Evolutionary conservation across 163 green algal genomes (phyloP).

Genomic region (Prototheca wickerhamii): DNA sequence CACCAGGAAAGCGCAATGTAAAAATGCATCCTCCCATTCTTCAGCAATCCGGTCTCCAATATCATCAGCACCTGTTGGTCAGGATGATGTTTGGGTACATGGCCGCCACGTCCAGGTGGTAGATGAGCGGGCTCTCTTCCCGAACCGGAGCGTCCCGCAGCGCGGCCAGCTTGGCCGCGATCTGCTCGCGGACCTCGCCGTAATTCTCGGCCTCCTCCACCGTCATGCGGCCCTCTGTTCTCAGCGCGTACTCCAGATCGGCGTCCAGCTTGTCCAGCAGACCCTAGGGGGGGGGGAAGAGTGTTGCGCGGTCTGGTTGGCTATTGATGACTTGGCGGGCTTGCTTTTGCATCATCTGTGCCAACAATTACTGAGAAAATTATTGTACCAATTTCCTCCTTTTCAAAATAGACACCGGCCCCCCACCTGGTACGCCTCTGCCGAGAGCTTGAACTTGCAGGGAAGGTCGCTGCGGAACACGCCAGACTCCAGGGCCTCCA

Average conservation of each 20-base stretch:
- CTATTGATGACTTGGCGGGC: neutral
- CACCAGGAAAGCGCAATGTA: no score
- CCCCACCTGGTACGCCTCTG: slow-evolving; percentile 68
- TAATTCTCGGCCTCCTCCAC: slow-evolving; percentile 72
- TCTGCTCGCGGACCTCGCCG: slow-evolving; percentile 46
- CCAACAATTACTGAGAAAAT: neutral
- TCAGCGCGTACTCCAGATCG: slow-evolving; percentile 83
- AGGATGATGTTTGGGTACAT: slow-evolving; percentile 99
- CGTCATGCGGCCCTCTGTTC: slow-evolving; percentile 67
- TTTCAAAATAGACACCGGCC: neutral
- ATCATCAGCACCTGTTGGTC: slow-evolving; percentile 68
- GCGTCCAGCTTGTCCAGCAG: slow-evolving; percentile 80
- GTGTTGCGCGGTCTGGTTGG: neutral
- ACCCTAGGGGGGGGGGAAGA: slow-evolving; percentile 25
- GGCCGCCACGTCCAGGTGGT: slow-evolving; percentile 96
- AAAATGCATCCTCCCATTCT: neutral
- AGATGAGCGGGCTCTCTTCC: slow-evolving; percentile 89
- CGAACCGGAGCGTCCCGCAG: slow-evolving; percentile 62
- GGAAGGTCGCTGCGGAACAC: slow-evolving; percentile 95
- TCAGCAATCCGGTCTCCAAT: neutral
- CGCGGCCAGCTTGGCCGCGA: slow-evolving; percentile 47
- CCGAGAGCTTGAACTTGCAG: slow-evolving; percentile 70
- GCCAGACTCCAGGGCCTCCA: slow-evolving; percentile 82
- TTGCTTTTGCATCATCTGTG: neutral
- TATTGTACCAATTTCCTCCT: neutral